Evolutionary conservation across 495 filamentous ascomycete species (phyloP).

Genomic region (Penicillium bovifimosum): DNA sequence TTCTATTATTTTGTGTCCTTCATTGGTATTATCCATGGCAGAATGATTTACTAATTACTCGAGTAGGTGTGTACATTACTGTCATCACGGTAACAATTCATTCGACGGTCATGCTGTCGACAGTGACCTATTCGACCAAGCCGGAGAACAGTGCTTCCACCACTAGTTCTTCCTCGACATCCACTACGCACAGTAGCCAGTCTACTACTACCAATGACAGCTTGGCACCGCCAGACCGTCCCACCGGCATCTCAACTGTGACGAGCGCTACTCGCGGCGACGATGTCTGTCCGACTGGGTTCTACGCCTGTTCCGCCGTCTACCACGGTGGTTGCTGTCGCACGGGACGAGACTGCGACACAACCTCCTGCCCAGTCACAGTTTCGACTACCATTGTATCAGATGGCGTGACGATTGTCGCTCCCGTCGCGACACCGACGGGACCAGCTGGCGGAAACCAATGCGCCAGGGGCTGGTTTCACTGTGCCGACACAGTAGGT

Average conservation of each 20-base stretch:
- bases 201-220: constrained; percentile 21
- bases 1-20: neutral
- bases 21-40: neutral
- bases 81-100: constrained; percentile 44
- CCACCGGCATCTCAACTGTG: constrained; percentile 38
- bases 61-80: constrained; percentile 38
- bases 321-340: constrained; percentile 74
- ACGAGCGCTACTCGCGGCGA: constrained; percentile 20
- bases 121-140: constrained; percentile 33
- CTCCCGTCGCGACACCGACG: constrained; percentile 45
- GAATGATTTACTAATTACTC: neutral
- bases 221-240: constrained; percentile 46
- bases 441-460: constrained; percentile 17
- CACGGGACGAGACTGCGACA: constrained; percentile 74
- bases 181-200: neutral
- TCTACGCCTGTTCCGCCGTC: constrained; percentile 65
- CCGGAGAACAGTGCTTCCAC: constrained; percentile 26
- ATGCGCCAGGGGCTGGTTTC: constrained; percentile 76
- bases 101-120: constrained; percentile 39
- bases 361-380: constrained; percentile 60
- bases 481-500: constrained; percentile 57
- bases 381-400: constrained; percentile 55
- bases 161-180: constrained; percentile 15
- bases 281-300: constrained; percentile 58
- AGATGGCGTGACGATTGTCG: constrained; percentile 62